phyloP scores from a whole-genome alignment of 1,139 yeast species.

The Lodderomyces pseudojiufengensis region DNA sequence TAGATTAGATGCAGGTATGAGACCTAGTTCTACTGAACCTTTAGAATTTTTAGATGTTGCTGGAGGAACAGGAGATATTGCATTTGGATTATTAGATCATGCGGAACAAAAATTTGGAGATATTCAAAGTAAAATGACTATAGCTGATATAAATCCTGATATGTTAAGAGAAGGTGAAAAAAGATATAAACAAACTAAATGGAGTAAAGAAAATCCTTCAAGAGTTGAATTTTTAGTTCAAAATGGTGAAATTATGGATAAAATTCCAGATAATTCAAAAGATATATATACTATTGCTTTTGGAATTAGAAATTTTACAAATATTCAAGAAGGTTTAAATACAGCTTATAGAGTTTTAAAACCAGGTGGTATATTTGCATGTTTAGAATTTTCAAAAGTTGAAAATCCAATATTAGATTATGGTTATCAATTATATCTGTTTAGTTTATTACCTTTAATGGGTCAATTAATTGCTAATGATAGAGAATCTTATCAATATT shows the following conservation, averaged over 20 bases:
- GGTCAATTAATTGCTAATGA: conserved; percentile 95
- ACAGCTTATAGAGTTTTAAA: conserved; percentile 92
- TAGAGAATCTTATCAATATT: conserved; percentile 90
- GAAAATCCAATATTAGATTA: conserved; percentile 72
- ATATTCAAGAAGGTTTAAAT: conserved; percentile 87
- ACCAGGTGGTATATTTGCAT: conserved; percentile 96
- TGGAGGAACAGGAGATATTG: conserved; percentile 99
- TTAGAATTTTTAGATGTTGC: conserved; percentile 92
- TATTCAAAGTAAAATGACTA: conserved; percentile 72
- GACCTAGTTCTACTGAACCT: conserved; percentile 79
- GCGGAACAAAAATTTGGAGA: conserved; percentile 81
- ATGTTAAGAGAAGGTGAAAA: conserved; percentile 91
- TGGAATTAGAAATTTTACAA: conserved; percentile 94
- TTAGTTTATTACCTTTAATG: conserved; percentile 84
- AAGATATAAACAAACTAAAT: conserved; percentile 54
- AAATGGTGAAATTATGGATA: conserved; percentile 87
- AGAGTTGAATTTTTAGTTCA: conserved; percentile 82
- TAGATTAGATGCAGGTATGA: conserved; percentile 87
- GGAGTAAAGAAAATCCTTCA: conserved; percentile 43
- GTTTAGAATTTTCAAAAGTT: conserved; percentile 92
- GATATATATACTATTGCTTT: conserved; percentile 96
- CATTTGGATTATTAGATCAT: conserved; percentile 89
- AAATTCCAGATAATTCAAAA: conserved; percentile 80
- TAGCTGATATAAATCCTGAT: conserved; percentile 93
- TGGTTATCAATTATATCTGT: conserved; percentile 83